These are phyloP conservation scores for Sesbania bispinosa DNA, from an alignment of 306 rosid genomes.

Conservation along the genomic window DNA sequence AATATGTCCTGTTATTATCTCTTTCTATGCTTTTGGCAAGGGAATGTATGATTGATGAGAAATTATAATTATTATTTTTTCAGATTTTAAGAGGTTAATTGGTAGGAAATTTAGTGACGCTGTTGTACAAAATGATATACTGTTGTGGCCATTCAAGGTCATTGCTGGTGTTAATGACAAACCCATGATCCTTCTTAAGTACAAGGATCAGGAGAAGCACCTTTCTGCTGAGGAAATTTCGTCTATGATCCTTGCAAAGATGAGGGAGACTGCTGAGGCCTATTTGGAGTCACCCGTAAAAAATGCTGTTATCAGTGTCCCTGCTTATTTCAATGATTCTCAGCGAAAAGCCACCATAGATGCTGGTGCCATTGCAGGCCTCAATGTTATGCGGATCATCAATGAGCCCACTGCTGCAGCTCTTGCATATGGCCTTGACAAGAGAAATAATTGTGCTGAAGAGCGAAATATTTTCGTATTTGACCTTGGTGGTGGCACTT, in stretches of 20 bases:
- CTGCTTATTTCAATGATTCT: slow-evolving; percentile 41
- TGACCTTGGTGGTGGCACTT: slow-evolving; percentile 25
- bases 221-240: neutral
- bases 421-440: slow-evolving; percentile 12
- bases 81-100: slow-evolving; percentile 10
- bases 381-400: slow-evolving; percentile 11
- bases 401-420: slow-evolving; percentile 10
- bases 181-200: neutral
- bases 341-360: neutral
- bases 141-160: slow-evolving; percentile 49
- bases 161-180: neutral
- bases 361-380: slow-evolving; percentile 18
- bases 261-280: slow-evolving; percentile 52
- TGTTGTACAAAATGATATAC: slow-evolving; percentile 12
- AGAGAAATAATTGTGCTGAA: neutral
- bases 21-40: no score
- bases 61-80: neutral
- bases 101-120: slow-evolving; percentile 26
- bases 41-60: neutral
- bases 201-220: neutral
- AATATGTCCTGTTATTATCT: no score
- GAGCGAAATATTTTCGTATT: neutral
- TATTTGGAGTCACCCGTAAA: slow-evolving; percentile 14
- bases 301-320: slow-evolving; percentile 46
- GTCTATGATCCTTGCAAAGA: slow-evolving; percentile 21